Base-by-base conservation (phyloP, 2,329 filamentous ascomycete genomes). In the Aspergillus ochraceus region DNA sequence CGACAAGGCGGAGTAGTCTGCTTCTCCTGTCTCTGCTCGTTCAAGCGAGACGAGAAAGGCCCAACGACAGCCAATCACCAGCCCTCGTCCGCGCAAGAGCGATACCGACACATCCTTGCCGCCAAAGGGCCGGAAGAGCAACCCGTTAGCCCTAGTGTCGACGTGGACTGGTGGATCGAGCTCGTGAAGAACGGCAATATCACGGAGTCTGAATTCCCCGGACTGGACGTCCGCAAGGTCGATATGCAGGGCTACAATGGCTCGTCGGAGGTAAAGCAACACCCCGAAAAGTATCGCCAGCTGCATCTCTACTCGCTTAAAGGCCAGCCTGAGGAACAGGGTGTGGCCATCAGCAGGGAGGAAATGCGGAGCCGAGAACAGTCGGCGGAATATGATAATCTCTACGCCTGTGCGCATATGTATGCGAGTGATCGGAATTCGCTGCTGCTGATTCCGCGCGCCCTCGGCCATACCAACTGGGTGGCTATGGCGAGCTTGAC, bases 371-470 rank as follows among this genome's bases (percentile, higher is more conserved):
- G 39, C 2, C 70, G 60, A 36, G 74, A 74, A 17, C 57, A 66
- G 54, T 71, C 54, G 14, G 77, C 67, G 60, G 74, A 69, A 61
- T 75, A 69, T 53, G 78, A 82, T 32, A 86, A 86, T 63, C 69
- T 86, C 19, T 84, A 86, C 63, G 80, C 83, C 1, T 84, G 81
- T 64, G 83, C 83, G 3, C 84, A 87, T 68, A 73, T 86, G 49
- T 86, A 85, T 65, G 80, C 83, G 0, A 83, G 80, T 36, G 84
- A 86, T 64, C 79, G 81, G 24, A 86, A 86, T 58, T 81, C 81
- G 19, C 71, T 86, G 12, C 80, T 81, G 68, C 70, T 84, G 49
- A 77, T 85, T 2, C 76, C 81, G 2, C 82, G 82, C 22, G 79
- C 83, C 17, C 68, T 82, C n/a, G 78, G 78, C 0, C 70, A 79